Base-by-base conservation (phyloP, 1,284 basidiomycete species). In the Wolfiporia cocos region DNA sequence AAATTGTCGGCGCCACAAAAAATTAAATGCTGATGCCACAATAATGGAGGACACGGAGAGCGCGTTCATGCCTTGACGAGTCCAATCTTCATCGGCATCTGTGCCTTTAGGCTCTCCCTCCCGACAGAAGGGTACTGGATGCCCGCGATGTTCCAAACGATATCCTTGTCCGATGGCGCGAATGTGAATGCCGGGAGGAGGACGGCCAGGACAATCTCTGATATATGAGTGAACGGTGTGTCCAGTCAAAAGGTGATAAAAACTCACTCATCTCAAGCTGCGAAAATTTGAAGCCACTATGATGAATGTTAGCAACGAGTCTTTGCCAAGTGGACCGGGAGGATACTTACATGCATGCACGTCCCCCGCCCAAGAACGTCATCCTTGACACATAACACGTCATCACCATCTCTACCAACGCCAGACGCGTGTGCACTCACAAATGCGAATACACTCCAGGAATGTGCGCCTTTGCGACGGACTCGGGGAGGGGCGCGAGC, bases 141-240 rank as follows among this genome's bases (percentile, higher is more conserved):
- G 0, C 48, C 50, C 4, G 56, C 53, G 6, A 54, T 37, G 37
- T 60, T 56, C 58, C 58, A 58, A 26, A 44, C 39, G 32, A 60
- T 55, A 7, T 52, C 50, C 38, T 44, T 52, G 33, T 51, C 46
- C 4, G 47, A 43, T 4, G 39, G 43, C 21, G 42, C 39, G 45
- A 55, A 55, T 5, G 37, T 48, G 49, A 55, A 55, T 39, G 45
- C 39, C 7, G 46, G 29, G 20, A 55, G 38, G 7, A 55, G 39
- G 15, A 44, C 45, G 1, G 51, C 44, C 18, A 55, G 23, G 4
- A 53, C 46, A 18, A 52, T 45, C 45, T 54, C 54, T 55, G 43
- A 18, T 5, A 17, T 23, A n/a, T 23, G n/a, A 18, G 23, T 26
- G 10, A 24, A 19, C 20, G 31, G 9, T 10, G 32, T 12, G n/a